A percentile compares a stretch with the other conserved stretches of the same genome.
Evolutionary conservation across 495 filamentous ascomycete species (phyloP).

Genomic region (Aspergillus steynii): DNA sequence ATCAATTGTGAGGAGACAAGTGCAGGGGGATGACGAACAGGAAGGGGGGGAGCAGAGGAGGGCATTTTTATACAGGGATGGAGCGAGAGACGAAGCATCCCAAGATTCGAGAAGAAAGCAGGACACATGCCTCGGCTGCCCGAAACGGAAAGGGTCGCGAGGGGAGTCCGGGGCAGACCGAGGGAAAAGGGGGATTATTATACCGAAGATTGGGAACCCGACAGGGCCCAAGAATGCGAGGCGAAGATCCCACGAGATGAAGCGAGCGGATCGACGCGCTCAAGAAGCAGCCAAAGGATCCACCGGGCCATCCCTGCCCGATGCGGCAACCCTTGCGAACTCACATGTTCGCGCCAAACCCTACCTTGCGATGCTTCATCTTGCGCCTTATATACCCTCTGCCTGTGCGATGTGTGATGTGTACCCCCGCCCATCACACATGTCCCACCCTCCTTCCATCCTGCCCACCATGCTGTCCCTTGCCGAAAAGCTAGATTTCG

Average conservation of each 20-base stretch:
- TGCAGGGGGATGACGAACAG: neutral
- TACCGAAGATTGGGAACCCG: neutral
- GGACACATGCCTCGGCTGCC: neutral
- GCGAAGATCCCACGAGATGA: neutral
- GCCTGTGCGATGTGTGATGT: neutral
- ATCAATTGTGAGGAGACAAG: neutral
- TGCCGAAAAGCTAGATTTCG: slow-evolving; percentile 35
- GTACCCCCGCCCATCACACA: neutral
- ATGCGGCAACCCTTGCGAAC: slow-evolving; percentile 18
- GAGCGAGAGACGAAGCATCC: neutral
- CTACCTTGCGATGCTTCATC: neutral
- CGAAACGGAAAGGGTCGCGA: slow-evolving; percentile 2
- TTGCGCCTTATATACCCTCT: neutral
- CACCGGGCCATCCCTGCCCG: neutral
- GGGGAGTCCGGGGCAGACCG: neutral
- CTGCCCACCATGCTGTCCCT: slow-evolving; percentile 24
- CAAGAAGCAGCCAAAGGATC: neutral
- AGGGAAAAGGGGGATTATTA: neutral
- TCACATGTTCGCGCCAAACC: neutral
- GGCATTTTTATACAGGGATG: slow-evolving; percentile 10
- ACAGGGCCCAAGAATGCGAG: neutral
- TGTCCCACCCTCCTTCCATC: neutral
- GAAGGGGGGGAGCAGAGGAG: neutral
- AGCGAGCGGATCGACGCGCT: too few species aligned
- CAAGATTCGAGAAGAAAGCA: neutral